Percentiles rank a stretch among this genome's conserved stretches.
Evolutionary conservation across 2,329 filamentous ascomycete species (phyloP).

Genomic region (Fusarium goolgardi): DNA sequence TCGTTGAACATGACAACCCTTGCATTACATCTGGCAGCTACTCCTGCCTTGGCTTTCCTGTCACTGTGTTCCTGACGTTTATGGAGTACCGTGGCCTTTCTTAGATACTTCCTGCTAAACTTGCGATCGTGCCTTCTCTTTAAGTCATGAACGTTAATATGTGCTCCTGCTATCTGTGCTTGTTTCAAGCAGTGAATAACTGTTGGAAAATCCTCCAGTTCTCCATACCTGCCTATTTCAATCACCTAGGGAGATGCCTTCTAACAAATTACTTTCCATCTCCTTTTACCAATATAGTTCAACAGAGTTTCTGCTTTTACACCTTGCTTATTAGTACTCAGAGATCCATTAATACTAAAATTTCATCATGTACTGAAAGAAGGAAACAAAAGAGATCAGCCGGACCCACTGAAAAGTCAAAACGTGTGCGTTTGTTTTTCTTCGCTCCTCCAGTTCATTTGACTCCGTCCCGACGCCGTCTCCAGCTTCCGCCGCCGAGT

Average conservation of each 20-base stretch:
- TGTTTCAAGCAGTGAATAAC: not conserved
- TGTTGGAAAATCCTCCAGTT: not conserved
- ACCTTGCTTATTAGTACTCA: not conserved
- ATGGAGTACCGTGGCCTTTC: constrained; percentile 5
- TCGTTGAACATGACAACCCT: constrained; percentile 25
- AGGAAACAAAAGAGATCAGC: not conserved
- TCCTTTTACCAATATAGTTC: not conserved
- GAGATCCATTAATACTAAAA: not conserved
- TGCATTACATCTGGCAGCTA: constrained; percentile 21
- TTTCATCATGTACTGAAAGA: constrained; percentile 7
- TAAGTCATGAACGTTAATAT: not conserved
- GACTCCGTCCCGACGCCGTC: constrained; percentile 40
- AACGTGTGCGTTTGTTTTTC: constrained; percentile 27
- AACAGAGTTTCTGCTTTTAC: not conserved
- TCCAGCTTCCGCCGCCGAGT: constrained; percentile 39
- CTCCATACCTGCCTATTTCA: not conserved
- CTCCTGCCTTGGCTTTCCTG: constrained; percentile 14
- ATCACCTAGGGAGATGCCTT: not conserved
- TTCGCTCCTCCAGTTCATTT: constrained; percentile 24
- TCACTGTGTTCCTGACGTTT: not conserved
- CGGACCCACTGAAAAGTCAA: constrained; percentile 13
- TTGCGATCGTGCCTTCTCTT: too few relatives aligned
- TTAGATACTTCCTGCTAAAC: not conserved
- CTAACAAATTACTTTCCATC: not conserved
- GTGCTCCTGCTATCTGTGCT: not conserved